Conservation (phyloP, 78 protist genomes). For the Paratrimastix pyriformis region DNA sequence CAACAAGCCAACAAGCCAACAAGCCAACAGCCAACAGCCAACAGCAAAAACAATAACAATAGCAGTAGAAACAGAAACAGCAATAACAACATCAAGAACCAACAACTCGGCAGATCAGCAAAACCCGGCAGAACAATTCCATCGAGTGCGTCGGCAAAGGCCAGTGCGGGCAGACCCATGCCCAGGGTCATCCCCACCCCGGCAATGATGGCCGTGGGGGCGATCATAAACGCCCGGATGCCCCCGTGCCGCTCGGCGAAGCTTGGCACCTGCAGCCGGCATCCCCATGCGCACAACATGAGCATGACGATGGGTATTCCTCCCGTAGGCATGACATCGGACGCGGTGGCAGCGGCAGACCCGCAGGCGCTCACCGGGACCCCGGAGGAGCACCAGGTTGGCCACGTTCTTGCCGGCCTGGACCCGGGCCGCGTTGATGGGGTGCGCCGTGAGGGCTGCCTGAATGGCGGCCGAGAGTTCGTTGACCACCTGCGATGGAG, state of each 20-base stretch:
- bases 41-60: no score
- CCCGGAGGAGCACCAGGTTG: slow-evolving; percentile 64
- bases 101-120: no score
- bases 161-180: slow-evolving; percentile 29
- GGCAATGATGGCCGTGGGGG: slow-evolving; percentile 73
- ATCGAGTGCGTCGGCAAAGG: no score
- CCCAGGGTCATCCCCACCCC: slow-evolving; percentile 65
- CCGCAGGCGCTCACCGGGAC: slow-evolving; percentile 59
- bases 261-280: slow-evolving; percentile 24
- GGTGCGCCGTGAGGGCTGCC: slow-evolving; percentile 42
- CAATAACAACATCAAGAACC: no score
- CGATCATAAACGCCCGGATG: slow-evolving; percentile 59
- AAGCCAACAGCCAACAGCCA: no score
- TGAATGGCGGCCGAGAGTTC: slow-evolving; percentile 45
- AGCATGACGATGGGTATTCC: background rate
- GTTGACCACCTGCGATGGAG: slow-evolving; percentile 38
- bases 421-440: slow-evolving; percentile 51
- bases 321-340: background rate
- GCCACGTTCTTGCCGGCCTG: slow-evolving; percentile 44
- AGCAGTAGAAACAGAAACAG: no score
- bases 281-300: background rate
- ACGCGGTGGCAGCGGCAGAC: background rate
- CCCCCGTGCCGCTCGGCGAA: slow-evolving; percentile 33
- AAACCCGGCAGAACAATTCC: no score
- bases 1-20: no score